These are phyloP conservation scores for Jimgerdemannia lactiflua DNA, from an alignment of 192 early-diverging fungal genomes.

Conservation along the genomic window DNA sequence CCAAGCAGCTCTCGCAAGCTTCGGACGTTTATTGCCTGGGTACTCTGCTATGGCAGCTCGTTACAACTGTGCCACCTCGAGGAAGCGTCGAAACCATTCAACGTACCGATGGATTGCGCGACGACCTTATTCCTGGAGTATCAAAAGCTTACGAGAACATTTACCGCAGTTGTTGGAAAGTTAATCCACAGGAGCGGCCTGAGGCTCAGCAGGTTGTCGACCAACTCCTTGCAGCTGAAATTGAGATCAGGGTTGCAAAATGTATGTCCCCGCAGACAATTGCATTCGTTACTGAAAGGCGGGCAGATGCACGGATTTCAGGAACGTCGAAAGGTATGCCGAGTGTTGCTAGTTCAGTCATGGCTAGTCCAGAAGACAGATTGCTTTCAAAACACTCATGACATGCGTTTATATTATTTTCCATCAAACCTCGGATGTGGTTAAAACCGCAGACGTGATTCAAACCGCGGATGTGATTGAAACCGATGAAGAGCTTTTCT, in stretches of 20 bases:
- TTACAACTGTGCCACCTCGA: neutral
- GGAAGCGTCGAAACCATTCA: neutral
- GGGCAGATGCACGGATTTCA: neutral
- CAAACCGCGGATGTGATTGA: neutral
- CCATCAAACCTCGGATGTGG: neutral
- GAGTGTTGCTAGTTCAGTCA: neutral
- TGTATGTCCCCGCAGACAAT: neutral
- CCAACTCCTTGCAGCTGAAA: neutral
- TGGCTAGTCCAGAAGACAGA: too few relatives aligned
- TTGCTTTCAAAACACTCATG: too few relatives aligned
- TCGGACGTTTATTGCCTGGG: neutral
- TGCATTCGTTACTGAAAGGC: neutral
- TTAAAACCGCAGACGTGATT: neutral
- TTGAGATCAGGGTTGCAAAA: neutral
- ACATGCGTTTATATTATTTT: too few relatives aligned
- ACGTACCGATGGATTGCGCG: neutral
- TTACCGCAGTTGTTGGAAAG: neutral
- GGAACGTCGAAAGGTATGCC: too few relatives aligned
- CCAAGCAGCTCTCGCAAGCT: neutral
- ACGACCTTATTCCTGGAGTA: neutral
- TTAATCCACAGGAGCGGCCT: neutral
- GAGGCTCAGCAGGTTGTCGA: neutral
- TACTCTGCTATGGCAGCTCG: neutral
- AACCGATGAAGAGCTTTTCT: neutral
- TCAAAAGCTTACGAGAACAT: neutral